A percentile compares a stretch with the other conserved stretches of the same genome.
Conservation (phyloP, 139 green algal species). For the Protoeuglena noctilucae region DNA sequence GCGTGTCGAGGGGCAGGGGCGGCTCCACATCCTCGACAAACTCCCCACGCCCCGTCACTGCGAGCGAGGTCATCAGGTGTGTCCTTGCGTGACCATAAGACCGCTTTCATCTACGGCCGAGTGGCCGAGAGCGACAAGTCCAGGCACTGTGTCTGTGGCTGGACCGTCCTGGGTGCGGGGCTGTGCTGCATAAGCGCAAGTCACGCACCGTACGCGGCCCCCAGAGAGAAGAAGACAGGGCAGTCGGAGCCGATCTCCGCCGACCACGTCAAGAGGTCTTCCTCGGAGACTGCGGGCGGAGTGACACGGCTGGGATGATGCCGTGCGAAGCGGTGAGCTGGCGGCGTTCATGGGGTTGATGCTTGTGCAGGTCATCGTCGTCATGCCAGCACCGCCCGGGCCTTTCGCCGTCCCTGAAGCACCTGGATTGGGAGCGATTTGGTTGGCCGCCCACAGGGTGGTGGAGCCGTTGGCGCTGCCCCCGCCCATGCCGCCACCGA, state of each 20-base stretch:
- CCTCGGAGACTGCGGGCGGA: constrained; percentile 48
- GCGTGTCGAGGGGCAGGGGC: constrained; percentile 58
- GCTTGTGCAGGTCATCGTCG: too few relatives aligned
- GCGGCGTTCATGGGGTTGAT: too few relatives aligned
- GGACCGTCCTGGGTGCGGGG: not conserved
- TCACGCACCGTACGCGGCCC: constrained; percentile 90
- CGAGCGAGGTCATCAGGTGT: not conserved
- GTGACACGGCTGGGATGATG: too few relatives aligned
- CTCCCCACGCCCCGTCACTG: constrained; percentile 41
- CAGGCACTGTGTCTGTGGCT: not conserved
- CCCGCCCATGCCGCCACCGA: constrained; percentile 77
- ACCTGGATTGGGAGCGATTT: too few relatives aligned
- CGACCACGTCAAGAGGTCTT: constrained; percentile 67
- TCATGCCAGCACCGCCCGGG: too few relatives aligned
- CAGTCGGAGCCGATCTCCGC: constrained; percentile 94
- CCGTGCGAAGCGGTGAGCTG: too few relatives aligned
- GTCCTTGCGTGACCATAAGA: too few relatives aligned
- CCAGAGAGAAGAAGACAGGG: constrained; percentile 82
- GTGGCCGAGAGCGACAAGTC: not conserved
- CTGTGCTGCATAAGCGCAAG: not conserved
- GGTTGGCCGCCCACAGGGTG: constrained; percentile 87
- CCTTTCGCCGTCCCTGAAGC: too few relatives aligned
- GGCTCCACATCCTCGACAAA: constrained; percentile 78
- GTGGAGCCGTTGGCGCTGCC: constrained; percentile 92
- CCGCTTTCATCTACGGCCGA: too few relatives aligned